Base-by-base conservation (phyloP, 225 moss, liverwort and hornwort genomes). In the Physcomitrellopsis africana region DNA sequence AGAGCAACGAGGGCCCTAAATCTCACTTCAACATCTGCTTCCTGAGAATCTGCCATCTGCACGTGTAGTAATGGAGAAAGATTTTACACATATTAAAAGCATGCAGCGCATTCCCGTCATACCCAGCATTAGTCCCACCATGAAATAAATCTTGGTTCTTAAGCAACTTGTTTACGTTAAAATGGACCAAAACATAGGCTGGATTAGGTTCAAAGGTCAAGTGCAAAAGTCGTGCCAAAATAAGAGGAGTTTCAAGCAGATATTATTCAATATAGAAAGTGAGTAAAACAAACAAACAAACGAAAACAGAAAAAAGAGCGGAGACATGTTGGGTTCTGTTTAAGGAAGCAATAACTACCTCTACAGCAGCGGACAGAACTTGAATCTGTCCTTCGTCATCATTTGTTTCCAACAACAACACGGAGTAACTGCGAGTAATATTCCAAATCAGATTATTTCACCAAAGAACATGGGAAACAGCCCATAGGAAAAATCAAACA, bases 311-410 rank as follows among this genome's bases (percentile, higher is more conserved):
- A 18, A 52, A 15, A 17, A 48, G 24, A 45, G 22, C 49, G 10
- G 23, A 77, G 53, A 64, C 7, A 59, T 44, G 43, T 70, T 26
- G 42, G 65, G 65, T 58, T 49, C 22, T 17, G 42, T 43, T 68
- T 16, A 46, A 53, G 66, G 46, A 56, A 43, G 80, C 43, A 78
- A 72, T 49, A 71, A 74, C 76, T 13, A 99, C 97, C 93, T 99
- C 99, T 51, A 95, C 68, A 60, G 92, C 99, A 45, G 90, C 99
- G 75, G 99, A 99, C 65, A 99, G 86, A 76, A 85, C 89, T 81
- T 99, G 99, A 45, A 88, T 89, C 83, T 93, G 95, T 51, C 93
- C 93, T 66, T 87, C 90, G 73, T 95, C 93, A 77, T 99, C 99
- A 64, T 84, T 89, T n/a, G 57, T 71, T 69, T 93, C 93, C 66